Evolutionary conservation across 257 asterid genomes (phyloP).

Genomic region (Primulina tabacum): DNA sequence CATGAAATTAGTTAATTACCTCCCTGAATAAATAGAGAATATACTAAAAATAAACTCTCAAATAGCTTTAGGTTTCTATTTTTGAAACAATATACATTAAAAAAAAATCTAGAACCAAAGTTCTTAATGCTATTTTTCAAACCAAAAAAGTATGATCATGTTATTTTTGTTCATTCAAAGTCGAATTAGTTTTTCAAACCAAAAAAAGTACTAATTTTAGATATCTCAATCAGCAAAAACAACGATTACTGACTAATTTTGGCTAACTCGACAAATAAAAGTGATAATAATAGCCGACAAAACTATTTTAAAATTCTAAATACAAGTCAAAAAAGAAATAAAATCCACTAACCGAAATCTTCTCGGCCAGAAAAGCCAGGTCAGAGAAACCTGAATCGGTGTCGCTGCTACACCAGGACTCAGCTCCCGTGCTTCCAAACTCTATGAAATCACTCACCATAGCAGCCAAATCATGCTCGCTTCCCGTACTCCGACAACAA

Average conservation of each 20-base stretch:
- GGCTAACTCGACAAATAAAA: neutral
- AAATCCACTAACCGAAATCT: conserved; percentile 37
- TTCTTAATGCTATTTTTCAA: too few relatives aligned
- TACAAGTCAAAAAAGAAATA: too few relatives aligned
- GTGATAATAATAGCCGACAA: neutral
- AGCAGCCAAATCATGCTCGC: conserved; percentile 43
- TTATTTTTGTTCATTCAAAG: neutral
- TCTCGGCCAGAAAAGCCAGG: conserved; percentile 39
- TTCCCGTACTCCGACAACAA: conserved; percentile 35
- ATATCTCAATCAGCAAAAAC: too few relatives aligned
- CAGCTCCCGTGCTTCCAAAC: conserved; percentile 37
- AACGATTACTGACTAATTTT: neutral
- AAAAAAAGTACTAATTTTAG: too few relatives aligned
- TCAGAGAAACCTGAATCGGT: conserved; percentile 41
- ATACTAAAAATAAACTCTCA: too few relatives aligned
- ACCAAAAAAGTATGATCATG: too few relatives aligned
- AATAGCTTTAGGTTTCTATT: too few relatives aligned
- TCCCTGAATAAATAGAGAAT: too few relatives aligned
- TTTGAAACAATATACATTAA: too few relatives aligned
- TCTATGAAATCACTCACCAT: conserved; percentile 46
- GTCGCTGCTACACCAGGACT: conserved; percentile 42
- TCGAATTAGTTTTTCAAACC: neutral
- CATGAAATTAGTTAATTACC: neutral
- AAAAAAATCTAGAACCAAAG: too few relatives aligned
- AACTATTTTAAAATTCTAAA: too few relatives aligned